phyloP scores from a whole-genome alignment of 495 filamentous ascomycete genomes.

The Penicillium ochrochloron region DNA sequence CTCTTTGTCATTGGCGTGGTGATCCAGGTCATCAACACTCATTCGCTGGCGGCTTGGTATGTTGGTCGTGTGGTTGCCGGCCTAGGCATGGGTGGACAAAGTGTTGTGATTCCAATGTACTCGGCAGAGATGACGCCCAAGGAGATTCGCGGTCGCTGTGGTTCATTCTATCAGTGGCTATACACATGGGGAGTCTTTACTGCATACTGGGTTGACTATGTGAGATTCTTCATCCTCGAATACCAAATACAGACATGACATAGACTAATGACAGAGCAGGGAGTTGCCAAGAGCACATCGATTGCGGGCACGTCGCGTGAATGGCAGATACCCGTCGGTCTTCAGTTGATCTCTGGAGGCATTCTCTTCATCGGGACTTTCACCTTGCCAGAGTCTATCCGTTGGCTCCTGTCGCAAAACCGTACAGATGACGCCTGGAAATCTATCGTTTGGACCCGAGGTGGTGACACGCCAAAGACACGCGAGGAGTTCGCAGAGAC shows the following conservation, averaged over 20 bases:
- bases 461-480: slow-evolving; percentile 37
- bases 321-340: slow-evolving; percentile 60
- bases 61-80: slow-evolving; percentile 57
- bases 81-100: slow-evolving; percentile 60
- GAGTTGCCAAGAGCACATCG: slow-evolving; percentile 49
- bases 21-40: slow-evolving; percentile 49
- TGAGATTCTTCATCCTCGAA: slow-evolving; percentile 20
- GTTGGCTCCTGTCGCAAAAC: slow-evolving; percentile 54
- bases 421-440: slow-evolving; percentile 47
- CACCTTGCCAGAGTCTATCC: slow-evolving; percentile 52
- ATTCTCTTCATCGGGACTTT: slow-evolving; percentile 53
- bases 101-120: slow-evolving; percentile 62
- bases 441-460: slow-evolving; percentile 56
- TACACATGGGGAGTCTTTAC: slow-evolving; percentile 56
- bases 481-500: slow-evolving; percentile 54
- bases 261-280: slow-evolving; percentile 15
- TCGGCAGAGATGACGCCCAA: slow-evolving; percentile 61
- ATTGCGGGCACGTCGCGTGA: slow-evolving; percentile 57
- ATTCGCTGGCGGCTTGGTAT: slow-evolving; percentile 49
- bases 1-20: slow-evolving; percentile 53
- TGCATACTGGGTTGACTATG: slow-evolving; percentile 59
- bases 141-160: slow-evolving; percentile 57
- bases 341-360: slow-evolving; percentile 55
- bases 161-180: slow-evolving; percentile 56
- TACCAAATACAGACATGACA: background rate